A percentile compares a stretch with the other conserved stretches of the same genome.
Evolutionary conservation across 1,139 yeast species (phyloP).

Genomic region (Suhomyces anneliseae): DNA sequence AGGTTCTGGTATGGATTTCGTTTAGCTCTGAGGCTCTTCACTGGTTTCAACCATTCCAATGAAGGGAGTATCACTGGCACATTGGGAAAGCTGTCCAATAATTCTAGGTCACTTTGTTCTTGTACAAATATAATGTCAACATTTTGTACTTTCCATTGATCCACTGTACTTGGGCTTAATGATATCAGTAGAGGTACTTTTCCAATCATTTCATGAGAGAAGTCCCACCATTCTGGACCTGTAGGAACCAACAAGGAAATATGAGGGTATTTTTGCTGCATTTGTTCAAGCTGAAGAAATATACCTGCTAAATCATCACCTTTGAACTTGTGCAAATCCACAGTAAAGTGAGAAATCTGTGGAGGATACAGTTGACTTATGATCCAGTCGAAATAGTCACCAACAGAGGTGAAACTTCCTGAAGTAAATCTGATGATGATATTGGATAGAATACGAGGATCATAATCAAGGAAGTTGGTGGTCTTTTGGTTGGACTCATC

Average conservation of each 20-base stretch:
- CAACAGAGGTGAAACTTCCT: not conserved
- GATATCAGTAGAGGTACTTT: constrained; percentile 1
- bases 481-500: not conserved
- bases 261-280: not conserved
- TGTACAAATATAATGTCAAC: constrained; percentile 1
- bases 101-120: not conserved
- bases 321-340: not conserved
- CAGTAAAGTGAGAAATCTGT: not conserved
- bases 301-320: not conserved
- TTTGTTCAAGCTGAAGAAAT: not conserved
- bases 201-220: not conserved
- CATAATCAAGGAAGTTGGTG: not conserved
- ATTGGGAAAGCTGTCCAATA: not conserved
- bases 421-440: not conserved
- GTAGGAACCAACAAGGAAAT: constrained; percentile 3
- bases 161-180: not conserved
- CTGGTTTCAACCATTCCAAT: not conserved
- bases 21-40: not conserved
- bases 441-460: not conserved
- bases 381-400: not conserved
- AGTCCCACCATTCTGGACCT: not conserved
- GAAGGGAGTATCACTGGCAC: not conserved
- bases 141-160: not conserved
- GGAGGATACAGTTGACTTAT: not conserved
- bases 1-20: constrained; percentile 3